phyloP scores from a whole-genome alignment of 164 flowering plant species.

The grape (Vitis vinifera) region DNA sequence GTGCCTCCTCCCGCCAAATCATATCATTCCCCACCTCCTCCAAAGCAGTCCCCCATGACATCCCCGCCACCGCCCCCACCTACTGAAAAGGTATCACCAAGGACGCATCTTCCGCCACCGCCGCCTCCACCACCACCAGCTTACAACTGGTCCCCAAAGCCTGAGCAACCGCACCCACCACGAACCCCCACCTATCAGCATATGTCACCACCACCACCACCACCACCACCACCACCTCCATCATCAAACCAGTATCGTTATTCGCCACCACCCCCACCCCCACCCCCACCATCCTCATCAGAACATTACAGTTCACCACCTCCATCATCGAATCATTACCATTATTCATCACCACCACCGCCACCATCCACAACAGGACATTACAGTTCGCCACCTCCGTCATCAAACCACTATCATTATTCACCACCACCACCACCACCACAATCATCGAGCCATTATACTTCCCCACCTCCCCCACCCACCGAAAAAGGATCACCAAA shows the following conservation, averaged over 20 bases:
- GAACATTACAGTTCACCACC: neutral
- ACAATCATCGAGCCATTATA: too few species aligned
- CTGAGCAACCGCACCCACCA: too few species aligned
- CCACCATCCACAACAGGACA: constrained; percentile 18
- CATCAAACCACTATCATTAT: constrained; percentile 1
- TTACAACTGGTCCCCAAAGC: too few species aligned
- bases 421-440: constrained; percentile 17
- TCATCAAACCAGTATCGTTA: neutral
- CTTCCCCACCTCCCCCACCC: constrained; percentile 21
- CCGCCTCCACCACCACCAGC: constrained; percentile 2
- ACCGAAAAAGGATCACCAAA: constrained; percentile 7
- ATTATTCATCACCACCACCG: neutral
- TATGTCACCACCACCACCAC: too few species aligned
- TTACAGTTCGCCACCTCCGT: constrained; percentile 11
- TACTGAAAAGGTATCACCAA: constrained; percentile 15
- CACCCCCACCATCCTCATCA: neutral
- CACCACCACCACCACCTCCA: neutral
- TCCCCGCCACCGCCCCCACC: constrained; percentile 23
- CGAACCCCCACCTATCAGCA: too few species aligned
- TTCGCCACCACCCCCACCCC: neutral
- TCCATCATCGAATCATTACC: neutral
- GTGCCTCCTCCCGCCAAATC: constrained; percentile 6
- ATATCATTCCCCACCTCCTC: constrained; percentile 3
- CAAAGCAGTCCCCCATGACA: neutral
- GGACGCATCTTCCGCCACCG: constrained; percentile 18